Conservation (phyloP, 306 rosid genomes). For the Cicer yamashitae region DNA sequence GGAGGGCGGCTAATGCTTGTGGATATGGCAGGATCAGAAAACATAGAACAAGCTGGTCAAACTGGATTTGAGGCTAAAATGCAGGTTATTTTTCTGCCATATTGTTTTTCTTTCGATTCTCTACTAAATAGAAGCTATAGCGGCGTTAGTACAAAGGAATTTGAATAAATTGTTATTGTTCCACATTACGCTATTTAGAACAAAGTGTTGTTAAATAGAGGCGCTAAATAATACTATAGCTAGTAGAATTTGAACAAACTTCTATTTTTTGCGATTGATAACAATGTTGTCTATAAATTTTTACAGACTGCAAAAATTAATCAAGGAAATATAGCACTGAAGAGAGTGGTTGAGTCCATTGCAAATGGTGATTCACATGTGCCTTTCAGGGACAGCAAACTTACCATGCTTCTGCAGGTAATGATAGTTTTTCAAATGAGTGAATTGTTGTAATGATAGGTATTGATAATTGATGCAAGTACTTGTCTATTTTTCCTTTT, state of each 20-base stretch:
- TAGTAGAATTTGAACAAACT: too few relatives aligned
- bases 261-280: too few relatives aligned
- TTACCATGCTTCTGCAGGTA: conserved; percentile 99
- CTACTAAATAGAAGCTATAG: neutral
- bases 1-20: conserved; percentile 99
- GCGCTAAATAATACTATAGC: too few relatives aligned
- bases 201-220: too few relatives aligned
- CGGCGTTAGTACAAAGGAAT: too few relatives aligned
- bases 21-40: conserved; percentile 99
- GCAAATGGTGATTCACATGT: conserved; percentile 99
- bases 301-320: conserved; percentile 91
- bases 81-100: conserved; percentile 69
- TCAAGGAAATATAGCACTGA: conserved; percentile 92
- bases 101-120: conserved; percentile 7
- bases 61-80: conserved; percentile 95
- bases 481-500: conserved; percentile 34
- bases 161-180: too few relatives aligned
- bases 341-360: conserved; percentile 98
- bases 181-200: too few relatives aligned
- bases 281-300: conserved; percentile 10
- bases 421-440: conserved; percentile 17
- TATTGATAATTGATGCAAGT: conserved; percentile 21
- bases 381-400: conserved; percentile 98
- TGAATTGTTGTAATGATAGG: neutral
- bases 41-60: conserved; percentile 99